phyloP scores from a whole-genome alignment of 2,329 filamentous ascomycete genomes.

The Calonectria montana region DNA sequence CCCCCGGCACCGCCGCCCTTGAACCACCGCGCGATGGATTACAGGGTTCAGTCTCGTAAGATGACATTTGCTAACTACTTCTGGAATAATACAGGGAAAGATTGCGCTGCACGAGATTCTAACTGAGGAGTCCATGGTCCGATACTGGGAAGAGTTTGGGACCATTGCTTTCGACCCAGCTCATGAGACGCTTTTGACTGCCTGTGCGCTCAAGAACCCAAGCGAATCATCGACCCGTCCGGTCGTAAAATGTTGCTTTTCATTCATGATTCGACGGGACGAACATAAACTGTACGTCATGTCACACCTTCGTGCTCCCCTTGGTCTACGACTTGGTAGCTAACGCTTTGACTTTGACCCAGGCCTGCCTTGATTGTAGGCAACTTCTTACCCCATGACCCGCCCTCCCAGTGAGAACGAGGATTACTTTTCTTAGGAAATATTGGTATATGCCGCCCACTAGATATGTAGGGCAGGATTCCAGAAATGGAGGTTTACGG shows the following conservation, averaged over 20 bases:
- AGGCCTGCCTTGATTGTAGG: constrained; percentile 96
- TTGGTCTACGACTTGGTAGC: constrained; percentile 23
- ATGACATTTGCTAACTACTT: constrained; percentile 27
- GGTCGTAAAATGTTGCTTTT: constrained; percentile 94
- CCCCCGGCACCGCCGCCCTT: constrained; percentile 21
- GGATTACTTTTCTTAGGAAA: constrained; percentile 4
- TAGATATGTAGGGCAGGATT: constrained; percentile 3
- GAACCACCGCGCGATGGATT: background rate
- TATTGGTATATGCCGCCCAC: constrained; percentile 15
- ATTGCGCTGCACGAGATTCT: constrained; percentile 96
- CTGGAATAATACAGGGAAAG: constrained; percentile 74
- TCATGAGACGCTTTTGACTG: constrained; percentile 95
- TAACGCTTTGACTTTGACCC: constrained; percentile 43
- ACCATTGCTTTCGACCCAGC: constrained; percentile 95
- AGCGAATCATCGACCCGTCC: constrained; percentile 75
- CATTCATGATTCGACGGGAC: constrained; percentile 94
- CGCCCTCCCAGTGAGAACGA: constrained; percentile 47
- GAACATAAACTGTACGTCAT: constrained; percentile 90
- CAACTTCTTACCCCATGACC: constrained; percentile 92
- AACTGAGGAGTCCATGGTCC: constrained; percentile 92
- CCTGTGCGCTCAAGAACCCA: constrained; percentile 89
- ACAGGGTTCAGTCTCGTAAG: background rate
- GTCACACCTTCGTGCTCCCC: background rate
- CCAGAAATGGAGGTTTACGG: background rate
- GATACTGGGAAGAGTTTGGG: constrained; percentile 99